Conservation (phyloP, 768 basidiomycete genomes). For the Boletales sp. region DNA sequence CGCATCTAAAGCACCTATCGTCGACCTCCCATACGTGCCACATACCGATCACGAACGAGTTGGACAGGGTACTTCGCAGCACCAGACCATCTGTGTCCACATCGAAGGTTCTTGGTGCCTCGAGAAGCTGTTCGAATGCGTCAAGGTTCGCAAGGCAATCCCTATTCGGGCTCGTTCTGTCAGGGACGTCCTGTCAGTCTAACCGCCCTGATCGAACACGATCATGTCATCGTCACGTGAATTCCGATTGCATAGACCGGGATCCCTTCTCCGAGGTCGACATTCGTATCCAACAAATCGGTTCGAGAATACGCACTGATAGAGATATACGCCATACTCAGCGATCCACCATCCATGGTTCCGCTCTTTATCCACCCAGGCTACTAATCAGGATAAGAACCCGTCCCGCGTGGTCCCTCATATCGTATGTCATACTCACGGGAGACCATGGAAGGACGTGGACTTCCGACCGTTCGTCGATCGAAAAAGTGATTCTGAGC, state of each 20-base stretch:
- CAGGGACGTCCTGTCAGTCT: not conserved
- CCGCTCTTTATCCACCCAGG: constrained; percentile 79
- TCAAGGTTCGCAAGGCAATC: constrained; percentile 48
- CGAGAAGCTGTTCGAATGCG: constrained; percentile 60
- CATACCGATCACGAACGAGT: constrained; percentile 33
- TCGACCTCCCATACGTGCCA: not conserved
- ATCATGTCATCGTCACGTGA: constrained; percentile 30
- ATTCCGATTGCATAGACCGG: constrained; percentile 60
- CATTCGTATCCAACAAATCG: not conserved
- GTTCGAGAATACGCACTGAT: constrained; percentile 38
- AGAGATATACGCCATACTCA: constrained; percentile 45
- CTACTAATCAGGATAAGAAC: constrained; percentile 30
- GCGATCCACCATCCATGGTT: constrained; percentile 64
- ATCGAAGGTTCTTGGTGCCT: constrained; percentile 61
- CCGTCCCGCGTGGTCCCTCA: too few relatives aligned
- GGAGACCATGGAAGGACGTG: constrained; percentile 75
- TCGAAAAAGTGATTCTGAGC: constrained; percentile 56
- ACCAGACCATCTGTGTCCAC: constrained; percentile 72
- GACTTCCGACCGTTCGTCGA: constrained; percentile 51
- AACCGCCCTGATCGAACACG: not conserved
- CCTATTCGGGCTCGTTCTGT: constrained; percentile 58
- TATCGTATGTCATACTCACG: constrained; percentile 34
- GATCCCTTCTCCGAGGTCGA: constrained; percentile 44
- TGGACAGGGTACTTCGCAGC: constrained; percentile 60
- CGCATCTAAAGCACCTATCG: constrained; percentile 41